Percentiles rank a stretch among this genome's conserved stretches.
Evolutionary conservation across 768 basidiomycete species (phyloP).

Genomic region (Termitomyces titanicus): DNA sequence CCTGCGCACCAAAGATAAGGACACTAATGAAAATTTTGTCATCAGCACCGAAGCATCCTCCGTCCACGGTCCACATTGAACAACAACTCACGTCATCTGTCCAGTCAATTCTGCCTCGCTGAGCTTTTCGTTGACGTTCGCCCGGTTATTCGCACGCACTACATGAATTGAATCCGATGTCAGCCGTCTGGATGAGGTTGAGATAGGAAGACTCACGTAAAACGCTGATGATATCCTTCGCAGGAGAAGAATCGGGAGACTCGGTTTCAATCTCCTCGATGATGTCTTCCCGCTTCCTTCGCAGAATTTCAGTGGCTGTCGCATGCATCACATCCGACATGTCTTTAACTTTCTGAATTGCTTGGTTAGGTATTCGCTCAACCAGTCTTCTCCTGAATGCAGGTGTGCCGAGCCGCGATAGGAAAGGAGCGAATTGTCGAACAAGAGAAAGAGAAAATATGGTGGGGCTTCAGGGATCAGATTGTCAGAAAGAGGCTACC

Average conservation of each 20-base stretch:
- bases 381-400: constrained; percentile 40
- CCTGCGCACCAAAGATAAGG: constrained; percentile 47
- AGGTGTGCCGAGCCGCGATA: constrained; percentile 38
- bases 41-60: background rate
- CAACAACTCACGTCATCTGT: constrained; percentile 49
- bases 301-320: constrained; percentile 36
- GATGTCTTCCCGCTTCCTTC: constrained; percentile 30
- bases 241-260: constrained; percentile 19
- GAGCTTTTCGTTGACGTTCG: constrained; percentile 31
- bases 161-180: background rate
- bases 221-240: constrained; percentile 49
- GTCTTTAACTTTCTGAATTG: constrained; percentile 37
- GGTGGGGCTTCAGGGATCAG: constrained; percentile 33
- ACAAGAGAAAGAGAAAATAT: constrained; percentile 41
- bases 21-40: constrained; percentile 26
- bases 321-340: constrained; percentile 49
- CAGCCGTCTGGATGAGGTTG: background rate
- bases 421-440: constrained; percentile 42
- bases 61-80: background rate
- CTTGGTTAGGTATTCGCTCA: constrained; percentile 33
- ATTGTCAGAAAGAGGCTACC: background rate
- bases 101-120: constrained; percentile 42
- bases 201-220: constrained; percentile 33
- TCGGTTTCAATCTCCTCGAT: constrained; percentile 17
- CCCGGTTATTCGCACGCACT: constrained; percentile 37